Conservation (phyloP, 2,329 filamentous ascomycete species). For the Aspergillus costaricaensis region DNA sequence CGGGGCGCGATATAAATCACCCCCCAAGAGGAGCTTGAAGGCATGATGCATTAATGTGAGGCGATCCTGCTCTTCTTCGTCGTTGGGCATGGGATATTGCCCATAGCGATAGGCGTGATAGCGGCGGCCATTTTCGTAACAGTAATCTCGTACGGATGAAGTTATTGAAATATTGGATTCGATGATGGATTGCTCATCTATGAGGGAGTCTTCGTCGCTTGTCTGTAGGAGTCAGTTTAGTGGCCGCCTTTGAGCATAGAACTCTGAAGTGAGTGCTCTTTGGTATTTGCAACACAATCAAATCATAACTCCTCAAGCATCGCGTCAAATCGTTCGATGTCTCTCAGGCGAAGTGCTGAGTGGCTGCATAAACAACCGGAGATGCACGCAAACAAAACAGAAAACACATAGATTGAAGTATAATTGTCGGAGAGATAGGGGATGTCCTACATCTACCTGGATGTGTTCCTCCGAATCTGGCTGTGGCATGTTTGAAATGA, state of each 20-base stretch:
- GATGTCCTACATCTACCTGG: slow-evolving; percentile 35
- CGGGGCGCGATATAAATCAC: slow-evolving; percentile 43
- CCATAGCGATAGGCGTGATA: slow-evolving; percentile 48
- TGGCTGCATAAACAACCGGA: no score
- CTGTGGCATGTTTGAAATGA: slow-evolving; percentile 27
- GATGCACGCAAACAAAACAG: no score
- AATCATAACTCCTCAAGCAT: no score
- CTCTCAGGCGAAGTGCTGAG: no score
- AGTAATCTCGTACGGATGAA: slow-evolving; percentile 42
- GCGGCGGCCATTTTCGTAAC: slow-evolving; percentile 46
- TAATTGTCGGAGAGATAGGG: not conserved
- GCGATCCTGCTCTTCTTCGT: slow-evolving; percentile 48
- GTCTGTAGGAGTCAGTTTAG: slow-evolving; percentile 23
- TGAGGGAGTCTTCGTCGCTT: slow-evolving; percentile 39
- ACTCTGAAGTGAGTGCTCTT: not conserved
- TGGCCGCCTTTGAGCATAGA: not conserved
- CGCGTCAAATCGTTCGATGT: not conserved
- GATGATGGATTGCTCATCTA: slow-evolving; percentile 34
- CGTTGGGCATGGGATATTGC: slow-evolving; percentile 47
- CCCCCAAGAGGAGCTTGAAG: slow-evolving; percentile 38
- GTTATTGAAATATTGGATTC: slow-evolving; percentile 45
- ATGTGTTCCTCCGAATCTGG: slow-evolving; percentile 35
- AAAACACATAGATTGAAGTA: no score
- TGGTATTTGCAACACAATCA: no score
- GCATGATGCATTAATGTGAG: slow-evolving; percentile 45